Evolutionary conservation across 2,329 filamentous ascomycete species (phyloP).

Genomic region (Grosmannia huntii): DNA sequence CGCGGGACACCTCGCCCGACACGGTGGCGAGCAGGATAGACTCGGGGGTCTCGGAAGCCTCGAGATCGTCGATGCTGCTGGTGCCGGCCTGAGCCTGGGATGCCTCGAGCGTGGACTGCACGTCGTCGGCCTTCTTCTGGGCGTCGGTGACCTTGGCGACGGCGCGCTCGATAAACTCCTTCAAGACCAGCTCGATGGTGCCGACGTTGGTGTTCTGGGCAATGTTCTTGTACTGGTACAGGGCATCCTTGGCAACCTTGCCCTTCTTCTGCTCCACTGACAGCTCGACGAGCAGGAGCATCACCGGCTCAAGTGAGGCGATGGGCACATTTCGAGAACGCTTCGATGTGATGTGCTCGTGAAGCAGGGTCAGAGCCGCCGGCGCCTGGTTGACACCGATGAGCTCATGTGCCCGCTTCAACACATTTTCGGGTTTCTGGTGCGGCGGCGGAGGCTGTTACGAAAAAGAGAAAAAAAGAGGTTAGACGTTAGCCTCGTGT

Average conservation of each 20-base stretch:
- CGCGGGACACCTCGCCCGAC: conserved; percentile 92
- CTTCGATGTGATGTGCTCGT: conserved; percentile 99
- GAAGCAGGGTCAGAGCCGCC: conserved; percentile 84
- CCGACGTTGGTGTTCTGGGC: conserved; percentile 97
- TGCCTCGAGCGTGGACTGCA: conserved; percentile 77
- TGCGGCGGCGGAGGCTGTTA: conserved; percentile 77
- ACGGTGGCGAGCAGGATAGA: conserved; percentile 96
- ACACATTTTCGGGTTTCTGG: conserved; percentile 97
- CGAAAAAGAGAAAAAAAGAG: background rate
- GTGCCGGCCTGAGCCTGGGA: conserved; percentile 40
- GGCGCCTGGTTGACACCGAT: conserved; percentile 92
- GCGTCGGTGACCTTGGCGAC: conserved; percentile 93
- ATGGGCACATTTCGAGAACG: conserved; percentile 95
- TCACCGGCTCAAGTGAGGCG: conserved; percentile 90
- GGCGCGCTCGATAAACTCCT: conserved; percentile 95
- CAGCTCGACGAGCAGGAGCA: conserved; percentile 93
- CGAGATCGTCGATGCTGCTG: conserved; percentile 80
- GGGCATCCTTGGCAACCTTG: conserved; percentile 94
- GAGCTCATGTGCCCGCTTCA: conserved; percentile 96
- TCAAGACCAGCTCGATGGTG: conserved; percentile 95
- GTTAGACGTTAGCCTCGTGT: background rate
- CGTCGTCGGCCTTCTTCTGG: conserved; percentile 89
- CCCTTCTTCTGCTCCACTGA: conserved; percentile 97
- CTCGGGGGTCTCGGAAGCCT: conserved; percentile 94
- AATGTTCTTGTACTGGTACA: conserved; percentile 99